Percentiles rank a stretch among this genome's conserved stretches.
Conservation (phyloP, 495 filamentous ascomycete species). For the Bacidia gigantensis region DNA sequence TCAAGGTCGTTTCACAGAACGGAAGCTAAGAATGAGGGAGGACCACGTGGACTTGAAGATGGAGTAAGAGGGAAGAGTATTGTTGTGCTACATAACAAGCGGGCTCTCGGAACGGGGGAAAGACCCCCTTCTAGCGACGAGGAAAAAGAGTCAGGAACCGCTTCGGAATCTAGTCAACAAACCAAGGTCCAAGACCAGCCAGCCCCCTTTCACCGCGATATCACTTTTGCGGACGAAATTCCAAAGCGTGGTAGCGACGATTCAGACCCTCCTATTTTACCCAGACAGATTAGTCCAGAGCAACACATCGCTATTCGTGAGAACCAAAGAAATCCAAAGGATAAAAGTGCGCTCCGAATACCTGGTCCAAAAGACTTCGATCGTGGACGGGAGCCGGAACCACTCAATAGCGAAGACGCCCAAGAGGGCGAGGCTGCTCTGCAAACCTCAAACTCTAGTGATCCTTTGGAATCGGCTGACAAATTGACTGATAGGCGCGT, state of each 20-base stretch:
- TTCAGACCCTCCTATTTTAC: slow-evolving; percentile 29
- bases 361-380: slow-evolving; percentile 81
- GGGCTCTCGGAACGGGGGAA: slow-evolving; percentile 11
- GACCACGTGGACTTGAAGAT: slow-evolving; percentile 39
- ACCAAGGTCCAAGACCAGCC: background rate
- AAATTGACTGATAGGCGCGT: slow-evolving; percentile 20
- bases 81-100: slow-evolving; percentile 47
- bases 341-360: slow-evolving; percentile 62
- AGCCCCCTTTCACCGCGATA: slow-evolving; percentile 24
- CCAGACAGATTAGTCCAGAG: slow-evolving; percentile 43
- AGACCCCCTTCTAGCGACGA: slow-evolving; percentile 4
- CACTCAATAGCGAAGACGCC: slow-evolving; percentile 37
- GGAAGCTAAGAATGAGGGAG: slow-evolving; percentile 32
- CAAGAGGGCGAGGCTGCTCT: slow-evolving; percentile 5
- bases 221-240: slow-evolving; percentile 52
- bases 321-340: slow-evolving; percentile 62
- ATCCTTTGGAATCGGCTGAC: background rate
- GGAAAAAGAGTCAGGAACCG: slow-evolving; percentile 7
- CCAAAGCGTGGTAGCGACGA: slow-evolving; percentile 25
- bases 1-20: slow-evolving; percentile 44
- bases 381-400: slow-evolving; percentile 53
- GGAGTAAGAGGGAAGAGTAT: slow-evolving; percentile 64
- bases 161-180: slow-evolving; percentile 11
- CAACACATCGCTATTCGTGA: slow-evolving; percentile 79
- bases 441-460: slow-evolving; percentile 9